Evolutionary conservation across 371 early-diverging fungal species (phyloP), one percentile per base, ranked within the genome.

Genomic region (Parasitella parasitica): DNA sequence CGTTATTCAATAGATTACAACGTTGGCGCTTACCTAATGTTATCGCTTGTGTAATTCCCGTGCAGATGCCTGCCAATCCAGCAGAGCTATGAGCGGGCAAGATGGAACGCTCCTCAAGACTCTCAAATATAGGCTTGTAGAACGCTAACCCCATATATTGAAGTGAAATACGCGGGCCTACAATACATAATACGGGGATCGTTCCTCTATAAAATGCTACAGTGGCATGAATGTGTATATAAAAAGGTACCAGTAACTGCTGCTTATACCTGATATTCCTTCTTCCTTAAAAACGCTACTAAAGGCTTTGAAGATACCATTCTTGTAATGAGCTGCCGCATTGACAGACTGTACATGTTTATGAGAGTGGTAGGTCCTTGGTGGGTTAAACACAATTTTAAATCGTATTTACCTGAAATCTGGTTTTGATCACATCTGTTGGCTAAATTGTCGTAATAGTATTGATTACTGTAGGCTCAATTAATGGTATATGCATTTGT

Each of bases 61-160:
- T 83, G 39, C 83, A 83, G 9, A 78, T 72, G 11, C 83, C 83
- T 24, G 83, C 81, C 22, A 83, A 65, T 16, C 79, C 83, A 2
- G 83, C 76, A 8, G 83, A 78, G 49, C 83, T 82, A 61, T 79
- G 77, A 2, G 74, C 62, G 24, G 80, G 83, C 24, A 65, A 11
- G 16, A 78, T 35, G 7, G 67, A 28, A 27, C 12, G 55, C 41
- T 72, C 77, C 64, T 80, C 83, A 16, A 80, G 49, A 39, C 64
- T 75, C 46, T 80, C 83, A 67, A 82, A 82, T 4, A 80, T 70
- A 12, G 83, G 83, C 55, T 80, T 82, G 49, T 78, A 82, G 35
- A 78, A 66, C n/a, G 83, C 75, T 6, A 82, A 57, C 0, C 81
- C 83, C 58, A 76, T 74, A 37, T 79, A 82, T 53, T 82, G 83